Conservation (phyloP, 106 monocot genomes). For the Apostasia ramifera region DNA sequence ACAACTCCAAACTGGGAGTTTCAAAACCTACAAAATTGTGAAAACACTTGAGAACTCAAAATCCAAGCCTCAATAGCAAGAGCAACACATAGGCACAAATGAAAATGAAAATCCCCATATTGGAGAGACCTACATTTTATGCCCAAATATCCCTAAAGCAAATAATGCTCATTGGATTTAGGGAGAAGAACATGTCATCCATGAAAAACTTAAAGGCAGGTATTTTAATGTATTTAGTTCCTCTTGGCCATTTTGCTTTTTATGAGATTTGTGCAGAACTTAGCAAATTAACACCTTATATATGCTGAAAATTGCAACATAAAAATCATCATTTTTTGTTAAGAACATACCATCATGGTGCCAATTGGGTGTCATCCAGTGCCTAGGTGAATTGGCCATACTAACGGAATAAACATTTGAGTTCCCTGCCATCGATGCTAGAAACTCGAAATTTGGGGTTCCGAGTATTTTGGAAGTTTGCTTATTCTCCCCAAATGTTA, state of each 20-base stretch:
- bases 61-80: background rate
- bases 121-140: too few relatives aligned
- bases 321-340: background rate
- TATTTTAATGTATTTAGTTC: background rate
- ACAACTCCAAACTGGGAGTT: constrained; percentile 67
- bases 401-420: constrained; percentile 3
- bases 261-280: background rate
- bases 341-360: constrained; percentile 5
- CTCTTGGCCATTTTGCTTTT: background rate
- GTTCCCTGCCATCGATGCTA: constrained; percentile 1
- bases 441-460: background rate
- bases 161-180: too few relatives aligned
- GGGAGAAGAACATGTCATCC: too few relatives aligned
- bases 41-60: background rate
- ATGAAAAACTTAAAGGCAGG: background rate
- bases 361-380: constrained; percentile 1
- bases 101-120: background rate
- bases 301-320: background rate
- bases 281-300: background rate
- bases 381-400: background rate
- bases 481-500: too few relatives aligned
- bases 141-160: too few relatives aligned
- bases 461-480: background rate
- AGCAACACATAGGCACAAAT: background rate
- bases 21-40: constrained; percentile 34